Evolutionary conservation across 352 stramenopile species (phyloP), one percentile per base, ranked within the genome.

Genomic region (Blastocystis hominis): DNA sequence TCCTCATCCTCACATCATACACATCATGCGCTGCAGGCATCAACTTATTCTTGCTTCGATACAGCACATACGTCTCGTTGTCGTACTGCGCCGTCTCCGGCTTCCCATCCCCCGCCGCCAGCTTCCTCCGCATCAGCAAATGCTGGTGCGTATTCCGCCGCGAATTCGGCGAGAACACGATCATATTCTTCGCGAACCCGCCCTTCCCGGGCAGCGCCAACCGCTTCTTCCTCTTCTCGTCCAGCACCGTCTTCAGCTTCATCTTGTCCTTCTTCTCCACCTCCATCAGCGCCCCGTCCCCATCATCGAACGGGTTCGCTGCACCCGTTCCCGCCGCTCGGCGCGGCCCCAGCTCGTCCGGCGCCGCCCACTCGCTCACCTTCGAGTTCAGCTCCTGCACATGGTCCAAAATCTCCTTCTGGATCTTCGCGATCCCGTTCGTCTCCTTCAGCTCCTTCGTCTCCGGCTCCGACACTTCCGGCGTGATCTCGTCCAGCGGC

Each of bases 41-140:
- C 30, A 68, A 50, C 72, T 84, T 84, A 30, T 64, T 38, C 72
- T 84, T 84, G 56, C 72, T 84, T 3, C 72, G 72, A 40, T 84
- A 84, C 47, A 84, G 54, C 20, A 84, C 55, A 46, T 66, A 84
- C 7, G 72, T 68, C 3, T 44, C n/a, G 24, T 84, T 53, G 40
- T 84, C 72, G 40, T 84, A 84, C 0, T 64, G 20, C 34, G 34
- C 68, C 17, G n/a, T 69, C 40, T 63, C 72, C 4, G n/a, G 5
- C 54, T 68, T 61, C 1, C 1, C 3, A 15, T 64, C 38, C 50
- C 47, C 44, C 44, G 53, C 44, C 44, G 30, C 38, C 10, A 20
- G n/a, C 50, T 59, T 59, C 10, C n/a, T 13, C 13, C n/a, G 50
- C 10, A 20, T 13, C 50, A 59, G 10, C 13, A 59, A 13, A 59